A percentile compares a stretch with the other conserved stretches of the same genome.
phyloP scores from a whole-genome alignment of 208 protist species.

The Histomonas meleagridis region DNA sequence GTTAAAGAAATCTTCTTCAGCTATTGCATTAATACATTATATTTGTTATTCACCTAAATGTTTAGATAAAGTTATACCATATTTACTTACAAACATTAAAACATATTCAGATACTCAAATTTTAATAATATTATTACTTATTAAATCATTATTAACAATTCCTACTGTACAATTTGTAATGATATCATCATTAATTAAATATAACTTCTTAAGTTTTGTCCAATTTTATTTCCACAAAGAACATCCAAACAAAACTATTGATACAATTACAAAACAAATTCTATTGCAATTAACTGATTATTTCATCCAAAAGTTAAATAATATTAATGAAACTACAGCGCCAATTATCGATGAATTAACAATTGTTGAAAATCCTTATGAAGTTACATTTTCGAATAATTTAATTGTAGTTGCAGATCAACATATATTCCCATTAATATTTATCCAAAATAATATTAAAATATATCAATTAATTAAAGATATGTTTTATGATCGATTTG shows the following conservation, averaged over 20 bases:
- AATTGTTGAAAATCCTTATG: neutral
- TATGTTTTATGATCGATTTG: neutral
- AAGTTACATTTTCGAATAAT: neutral
- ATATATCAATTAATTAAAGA: neutral
- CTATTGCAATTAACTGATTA: neutral
- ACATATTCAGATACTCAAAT: neutral
- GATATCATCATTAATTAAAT: neutral
- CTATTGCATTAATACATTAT: neutral
- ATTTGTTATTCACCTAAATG: neutral
- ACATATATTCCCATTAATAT: neutral
- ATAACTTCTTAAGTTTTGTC: neutral
- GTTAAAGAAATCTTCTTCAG: neutral
- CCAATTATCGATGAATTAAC: neutral
- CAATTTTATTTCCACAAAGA: neutral
- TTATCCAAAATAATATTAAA: neutral
- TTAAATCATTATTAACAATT: neutral
- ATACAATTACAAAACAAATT: neutral
- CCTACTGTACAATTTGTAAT: neutral
- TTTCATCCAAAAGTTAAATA: neutral
- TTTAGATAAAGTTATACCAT: neutral
- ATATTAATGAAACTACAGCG: neutral
- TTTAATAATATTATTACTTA: neutral
- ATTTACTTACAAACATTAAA: neutral
- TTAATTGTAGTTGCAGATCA: neutral
- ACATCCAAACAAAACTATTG: neutral